These are phyloP conservation scores for Neurospora sp. DNA, from an alignment of 495 filamentous ascomycete genomes.

Conservation along the genomic window DNA sequence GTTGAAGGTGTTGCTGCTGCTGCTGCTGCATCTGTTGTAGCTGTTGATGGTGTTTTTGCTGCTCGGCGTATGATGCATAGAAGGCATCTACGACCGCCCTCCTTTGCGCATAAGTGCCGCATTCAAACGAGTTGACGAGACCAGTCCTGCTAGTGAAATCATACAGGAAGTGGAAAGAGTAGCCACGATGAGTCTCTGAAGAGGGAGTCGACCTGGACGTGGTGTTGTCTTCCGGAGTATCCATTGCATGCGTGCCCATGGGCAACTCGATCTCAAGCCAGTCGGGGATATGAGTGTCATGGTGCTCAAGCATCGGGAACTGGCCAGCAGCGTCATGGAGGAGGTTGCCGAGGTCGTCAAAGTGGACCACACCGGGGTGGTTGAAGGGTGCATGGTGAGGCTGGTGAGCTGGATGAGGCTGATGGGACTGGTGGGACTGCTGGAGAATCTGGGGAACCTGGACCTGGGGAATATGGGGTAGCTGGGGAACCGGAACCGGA, in stretches of 20 bases:
- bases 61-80: constrained; percentile 8
- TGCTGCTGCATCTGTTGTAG: neutral
- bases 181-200: constrained; percentile 8
- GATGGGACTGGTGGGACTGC: neutral
- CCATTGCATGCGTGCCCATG: neutral
- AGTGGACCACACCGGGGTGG: constrained; percentile 1
- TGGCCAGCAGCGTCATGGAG: constrained; percentile 14
- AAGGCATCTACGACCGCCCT: constrained; percentile 16
- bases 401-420: constrained; percentile 1
- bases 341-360: constrained; percentile 10
- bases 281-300: neutral
- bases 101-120: constrained; percentile 15
- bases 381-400: neutral
- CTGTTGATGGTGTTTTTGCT: constrained; percentile 1
- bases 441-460: neutral
- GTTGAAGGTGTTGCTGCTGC: neutral
- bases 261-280: constrained; percentile 11
- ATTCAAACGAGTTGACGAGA: constrained; percentile 22
- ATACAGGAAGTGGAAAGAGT: constrained; percentile 17
- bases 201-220: neutral
- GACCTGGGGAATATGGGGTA: neutral
- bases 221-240: neutral
- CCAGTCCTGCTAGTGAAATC: constrained; percentile 23
- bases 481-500: neutral
- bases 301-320: constrained; percentile 6